phyloP scores from a whole-genome alignment of 495 filamentous ascomycete species.

The Chaetomium tenue region DNA sequence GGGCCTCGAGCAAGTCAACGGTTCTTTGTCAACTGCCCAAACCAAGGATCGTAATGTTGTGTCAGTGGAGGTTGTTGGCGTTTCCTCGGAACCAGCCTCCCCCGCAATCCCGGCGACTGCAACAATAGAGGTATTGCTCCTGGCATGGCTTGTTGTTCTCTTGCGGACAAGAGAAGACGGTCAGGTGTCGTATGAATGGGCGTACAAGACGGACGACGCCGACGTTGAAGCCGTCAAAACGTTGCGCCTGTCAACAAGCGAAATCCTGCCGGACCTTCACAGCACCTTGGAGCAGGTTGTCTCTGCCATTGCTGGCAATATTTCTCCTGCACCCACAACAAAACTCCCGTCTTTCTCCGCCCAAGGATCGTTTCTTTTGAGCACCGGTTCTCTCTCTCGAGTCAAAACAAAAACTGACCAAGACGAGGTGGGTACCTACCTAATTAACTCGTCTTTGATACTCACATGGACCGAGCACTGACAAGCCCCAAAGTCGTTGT shows the following conservation, averaged over 20 bases:
- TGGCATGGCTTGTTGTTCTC: constrained; percentile 49
- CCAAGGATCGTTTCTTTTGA: constrained; percentile 14
- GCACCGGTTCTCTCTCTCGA: constrained; percentile 16
- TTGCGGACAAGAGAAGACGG: constrained; percentile 40
- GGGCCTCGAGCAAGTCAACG: background rate
- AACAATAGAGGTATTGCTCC: constrained; percentile 42
- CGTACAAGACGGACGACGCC: constrained; percentile 25
- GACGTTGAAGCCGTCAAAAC: background rate
- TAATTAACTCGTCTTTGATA: background rate
- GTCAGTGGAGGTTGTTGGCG: background rate
- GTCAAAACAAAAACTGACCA: background rate
- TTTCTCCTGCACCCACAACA: background rate
- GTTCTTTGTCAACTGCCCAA: background rate
- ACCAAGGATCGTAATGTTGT: background rate
- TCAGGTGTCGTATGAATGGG: constrained; percentile 42
- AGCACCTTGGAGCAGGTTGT: constrained; percentile 5
- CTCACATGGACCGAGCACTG: background rate
- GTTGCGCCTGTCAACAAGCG: background rate
- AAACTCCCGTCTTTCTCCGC: background rate
- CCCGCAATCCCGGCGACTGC: constrained; percentile 19
- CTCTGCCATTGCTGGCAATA: constrained; percentile 14
- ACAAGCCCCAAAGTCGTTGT: constrained; percentile 2
- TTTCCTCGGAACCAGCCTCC: background rate
- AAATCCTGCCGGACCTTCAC: constrained; percentile 10
- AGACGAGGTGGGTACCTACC: constrained; percentile 13